Conservation (phyloP, 1,284 basidiomycete genomes). For the Vanrija pseudolonga region DNA sequence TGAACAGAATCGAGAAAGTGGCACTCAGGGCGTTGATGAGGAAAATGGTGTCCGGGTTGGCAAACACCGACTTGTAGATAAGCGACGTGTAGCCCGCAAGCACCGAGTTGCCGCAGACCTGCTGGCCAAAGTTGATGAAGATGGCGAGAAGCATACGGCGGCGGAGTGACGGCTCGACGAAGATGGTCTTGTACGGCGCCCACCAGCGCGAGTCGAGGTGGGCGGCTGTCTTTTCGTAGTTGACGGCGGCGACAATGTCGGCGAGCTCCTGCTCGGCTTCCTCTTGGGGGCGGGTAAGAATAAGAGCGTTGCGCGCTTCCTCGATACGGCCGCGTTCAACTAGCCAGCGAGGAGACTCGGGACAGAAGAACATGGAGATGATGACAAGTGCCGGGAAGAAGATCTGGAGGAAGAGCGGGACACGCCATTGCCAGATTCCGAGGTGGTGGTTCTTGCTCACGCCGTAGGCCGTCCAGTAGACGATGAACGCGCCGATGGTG, state of each 20-base stretch:
- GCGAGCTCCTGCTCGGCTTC: constrained; percentile 18
- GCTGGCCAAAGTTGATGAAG: constrained; percentile 22
- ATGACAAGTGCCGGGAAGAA: constrained; percentile 12
- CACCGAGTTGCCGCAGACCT: constrained; percentile 17
- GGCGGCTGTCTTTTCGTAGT: constrained; percentile 12
- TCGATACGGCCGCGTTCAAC: constrained; percentile 47
- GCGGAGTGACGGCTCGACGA: constrained; percentile 17
- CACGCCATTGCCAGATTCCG: constrained; percentile 16
- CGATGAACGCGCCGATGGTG: constrained; percentile 3
- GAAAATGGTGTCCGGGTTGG: constrained; percentile 15
- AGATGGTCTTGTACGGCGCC: constrained; percentile 9
- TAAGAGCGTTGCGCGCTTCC: constrained; percentile 15
- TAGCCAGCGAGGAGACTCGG: constrained; percentile 60
- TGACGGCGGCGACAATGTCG: constrained; percentile 17
- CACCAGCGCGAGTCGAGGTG: constrained; percentile 1
- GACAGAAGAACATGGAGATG: constrained; percentile 51
- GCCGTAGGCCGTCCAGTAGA: constrained; percentile 8
- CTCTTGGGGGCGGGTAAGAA: constrained; percentile 9
- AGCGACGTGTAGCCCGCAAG: constrained; percentile 17
- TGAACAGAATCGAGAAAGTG: constrained; percentile 18
- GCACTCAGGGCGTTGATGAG: constrained; percentile 22
- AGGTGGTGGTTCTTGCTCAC: constrained; percentile 12
- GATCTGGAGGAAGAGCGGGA: constrained; percentile 13
- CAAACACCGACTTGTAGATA: constrained; percentile 21
- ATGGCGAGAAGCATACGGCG: constrained; percentile 19